These are phyloP conservation scores for Ciborinia camelliae DNA, from an alignment of 2,329 filamentous ascomycete genomes.

Conservation along the genomic window DNA sequence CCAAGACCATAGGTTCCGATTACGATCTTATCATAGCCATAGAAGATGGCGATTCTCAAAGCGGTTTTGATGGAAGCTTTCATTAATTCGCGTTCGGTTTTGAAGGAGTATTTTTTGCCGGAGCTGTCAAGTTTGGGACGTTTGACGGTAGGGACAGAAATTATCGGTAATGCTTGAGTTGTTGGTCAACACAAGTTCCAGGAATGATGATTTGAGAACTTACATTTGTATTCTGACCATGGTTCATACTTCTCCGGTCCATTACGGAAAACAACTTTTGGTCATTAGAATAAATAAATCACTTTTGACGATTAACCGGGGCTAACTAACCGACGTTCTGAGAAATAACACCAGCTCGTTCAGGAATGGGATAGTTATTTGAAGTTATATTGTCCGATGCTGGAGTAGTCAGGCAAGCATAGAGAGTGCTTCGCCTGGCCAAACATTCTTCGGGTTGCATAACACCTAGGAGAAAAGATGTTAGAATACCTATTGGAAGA, in stretches of 20 bases:
- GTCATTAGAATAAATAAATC: not conserved
- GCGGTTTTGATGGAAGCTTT: conserved; percentile 69
- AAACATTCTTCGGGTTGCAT: conserved; percentile 69
- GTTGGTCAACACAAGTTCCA: not conserved
- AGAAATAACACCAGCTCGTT: conserved; percentile 67
- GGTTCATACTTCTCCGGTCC: conserved; percentile 63
- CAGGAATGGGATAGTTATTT: conserved; percentile 68
- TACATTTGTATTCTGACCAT: conserved; percentile 48
- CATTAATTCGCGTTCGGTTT: conserved; percentile 67
- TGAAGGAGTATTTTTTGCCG: conserved; percentile 68
- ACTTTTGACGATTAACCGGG: not conserved
- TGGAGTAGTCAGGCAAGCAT: conserved; percentile 62
- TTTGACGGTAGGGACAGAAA: conserved; percentile 68
- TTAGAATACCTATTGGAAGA: conserved; percentile 10
- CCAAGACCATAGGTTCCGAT: conserved; percentile 64
- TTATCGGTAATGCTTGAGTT: conserved; percentile 56
- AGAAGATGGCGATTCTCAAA: conserved; percentile 64
- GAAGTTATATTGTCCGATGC: conserved; percentile 46
- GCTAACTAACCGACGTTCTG: conserved; percentile 59
- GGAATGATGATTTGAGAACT: conserved; percentile 1
- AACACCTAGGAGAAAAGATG: conserved; percentile 43
- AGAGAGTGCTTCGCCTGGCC: conserved; percentile 70
- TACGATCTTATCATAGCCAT: conserved; percentile 55
- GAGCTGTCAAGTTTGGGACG: conserved; percentile 69
- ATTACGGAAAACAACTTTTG: conserved; percentile 63